These are phyloP conservation scores for Pseudocercospora eumusae DNA, from an alignment of 2,329 filamentous ascomycete species.

Conservation along the genomic window DNA sequence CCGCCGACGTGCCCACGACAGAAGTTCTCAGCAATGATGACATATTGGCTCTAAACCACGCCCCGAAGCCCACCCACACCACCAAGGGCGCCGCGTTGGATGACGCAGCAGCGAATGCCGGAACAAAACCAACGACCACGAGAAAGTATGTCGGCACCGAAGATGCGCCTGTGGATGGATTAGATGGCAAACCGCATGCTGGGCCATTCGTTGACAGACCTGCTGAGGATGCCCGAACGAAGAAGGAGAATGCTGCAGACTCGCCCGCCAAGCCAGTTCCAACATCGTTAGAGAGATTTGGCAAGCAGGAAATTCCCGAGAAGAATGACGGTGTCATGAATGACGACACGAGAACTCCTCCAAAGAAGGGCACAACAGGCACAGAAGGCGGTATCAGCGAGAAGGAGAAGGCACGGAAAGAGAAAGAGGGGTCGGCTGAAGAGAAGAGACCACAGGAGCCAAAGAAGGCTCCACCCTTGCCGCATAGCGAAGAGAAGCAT, in stretches of 20 bases:
- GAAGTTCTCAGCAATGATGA: constrained; percentile 32
- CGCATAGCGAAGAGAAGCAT: constrained; percentile 77
- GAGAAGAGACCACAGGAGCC: constrained; percentile 77
- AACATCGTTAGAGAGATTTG: constrained; percentile 39
- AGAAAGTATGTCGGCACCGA: constrained; percentile 59
- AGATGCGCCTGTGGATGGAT: constrained; percentile 86
- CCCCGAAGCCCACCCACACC: constrained; percentile 14
- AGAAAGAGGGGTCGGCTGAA: constrained; percentile 62
- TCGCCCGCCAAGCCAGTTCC: constrained; percentile 38
- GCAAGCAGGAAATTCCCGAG: constrained; percentile 49
- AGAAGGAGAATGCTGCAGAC: constrained; percentile 37
- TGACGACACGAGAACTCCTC: constrained; percentile 72
- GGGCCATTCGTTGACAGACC: constrained; percentile 72
- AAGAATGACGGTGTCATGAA: constrained; percentile 86
- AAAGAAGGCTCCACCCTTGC: constrained; percentile 80
- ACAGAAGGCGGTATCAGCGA: constrained; percentile 87
- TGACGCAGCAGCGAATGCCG: constrained; percentile 30
- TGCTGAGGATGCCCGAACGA: constrained; percentile 30
- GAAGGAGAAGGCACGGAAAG: constrained; percentile 75
- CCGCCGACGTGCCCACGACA: constrained; percentile 32
- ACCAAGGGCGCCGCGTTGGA: constrained; percentile 23
- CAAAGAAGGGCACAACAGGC: constrained; percentile 83
- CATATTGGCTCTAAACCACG: constrained; percentile 31
- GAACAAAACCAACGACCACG: constrained; percentile 31
- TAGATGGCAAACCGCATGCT: constrained; percentile 88